Evolutionary conservation across 345 rosid genomes (phyloP).

Genomic region (Eutrema japonicum): DNA sequence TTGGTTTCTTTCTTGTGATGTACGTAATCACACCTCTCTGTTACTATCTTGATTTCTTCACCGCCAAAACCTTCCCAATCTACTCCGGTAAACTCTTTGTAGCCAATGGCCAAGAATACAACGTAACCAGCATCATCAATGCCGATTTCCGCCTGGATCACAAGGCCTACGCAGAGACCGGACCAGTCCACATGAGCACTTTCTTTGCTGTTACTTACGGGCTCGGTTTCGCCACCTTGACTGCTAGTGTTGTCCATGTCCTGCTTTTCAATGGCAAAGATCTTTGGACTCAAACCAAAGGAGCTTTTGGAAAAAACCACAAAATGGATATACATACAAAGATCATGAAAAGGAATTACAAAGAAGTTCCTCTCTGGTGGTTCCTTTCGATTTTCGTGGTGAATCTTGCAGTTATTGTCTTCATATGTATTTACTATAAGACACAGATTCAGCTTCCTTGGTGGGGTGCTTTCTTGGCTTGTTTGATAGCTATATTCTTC

Average conservation of each 20-base stretch:
- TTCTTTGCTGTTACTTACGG: constrained; percentile 85
- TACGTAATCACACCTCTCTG: constrained; percentile 70
- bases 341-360: constrained; percentile 72
- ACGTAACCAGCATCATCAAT: constrained; percentile 55
- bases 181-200: constrained; percentile 67
- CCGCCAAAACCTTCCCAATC: constrained; percentile 74
- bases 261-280: constrained; percentile 73
- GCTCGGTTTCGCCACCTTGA: constrained; percentile 73
- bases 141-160: constrained; percentile 62
- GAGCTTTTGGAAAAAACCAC: constrained; percentile 51
- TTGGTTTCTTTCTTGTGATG: constrained; percentile 70
- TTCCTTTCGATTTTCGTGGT: constrained; percentile 55
- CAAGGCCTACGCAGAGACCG: constrained; percentile 53
- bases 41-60: constrained; percentile 66
- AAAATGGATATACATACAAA: constrained; percentile 74
- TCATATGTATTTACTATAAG: constrained; percentile 61
- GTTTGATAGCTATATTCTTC: constrained; percentile 70
- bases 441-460: constrained; percentile 75
- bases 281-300: constrained; percentile 57
- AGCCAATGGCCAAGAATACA: constrained; percentile 52
- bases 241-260: constrained; percentile 74
- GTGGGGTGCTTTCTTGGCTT: constrained; percentile 89
- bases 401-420: constrained; percentile 56
- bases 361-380: constrained; percentile 82
- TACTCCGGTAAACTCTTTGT: constrained; percentile 57